Evolutionary conservation across 129 eudicot genomes (phyloP), one percentile per base, ranked within the genome.

Genomic region (Flaveria sonorensis): DNA sequence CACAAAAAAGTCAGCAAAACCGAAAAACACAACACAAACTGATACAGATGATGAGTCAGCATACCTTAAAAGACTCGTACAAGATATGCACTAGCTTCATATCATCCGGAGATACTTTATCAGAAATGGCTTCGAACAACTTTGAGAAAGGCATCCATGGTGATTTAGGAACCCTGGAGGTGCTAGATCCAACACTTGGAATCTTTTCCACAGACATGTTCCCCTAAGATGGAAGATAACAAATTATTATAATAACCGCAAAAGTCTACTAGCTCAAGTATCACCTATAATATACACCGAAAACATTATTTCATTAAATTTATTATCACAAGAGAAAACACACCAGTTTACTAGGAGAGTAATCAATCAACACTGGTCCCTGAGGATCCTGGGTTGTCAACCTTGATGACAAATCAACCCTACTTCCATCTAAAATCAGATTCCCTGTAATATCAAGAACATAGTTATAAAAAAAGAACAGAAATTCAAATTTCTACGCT

Each of bases 81-180:
- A 81, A 72, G 26, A 48, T 40, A 71, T 26, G 68, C 32, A 88
- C 77, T 71, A 78, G 71, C 55, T 84, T 79, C 93, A 88, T 83
- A 20, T 83, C 86, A 5, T 71, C 57, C 4, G 81, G 67, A 48
- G 83, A 69, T 39, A 88, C 74, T 86, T 85, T 79, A 60, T 76
- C 79, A 14, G 88, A 81, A 14, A 88, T 81, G n/a, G 86, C 93
- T 32, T 66, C 86, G 73, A 86, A 83, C 72, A 88, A 73, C 85
- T 81, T 71, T 24, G 88, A 78, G 20, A 88, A 88, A 28, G 90
- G 88, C 88, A 88, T 83, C 88, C 88, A 86, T 21, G 90, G 93
- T 19, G 93, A 88, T 39, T 83, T 88, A 39, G 93, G 93, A 73
- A 68, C 73, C 81, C 68, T 83, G 52, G 72, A 68, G 40, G 87